Evolutionary conservation across 2,329 filamentous ascomycete species (phyloP).

Genomic region (Microascus cirrosus): DNA sequence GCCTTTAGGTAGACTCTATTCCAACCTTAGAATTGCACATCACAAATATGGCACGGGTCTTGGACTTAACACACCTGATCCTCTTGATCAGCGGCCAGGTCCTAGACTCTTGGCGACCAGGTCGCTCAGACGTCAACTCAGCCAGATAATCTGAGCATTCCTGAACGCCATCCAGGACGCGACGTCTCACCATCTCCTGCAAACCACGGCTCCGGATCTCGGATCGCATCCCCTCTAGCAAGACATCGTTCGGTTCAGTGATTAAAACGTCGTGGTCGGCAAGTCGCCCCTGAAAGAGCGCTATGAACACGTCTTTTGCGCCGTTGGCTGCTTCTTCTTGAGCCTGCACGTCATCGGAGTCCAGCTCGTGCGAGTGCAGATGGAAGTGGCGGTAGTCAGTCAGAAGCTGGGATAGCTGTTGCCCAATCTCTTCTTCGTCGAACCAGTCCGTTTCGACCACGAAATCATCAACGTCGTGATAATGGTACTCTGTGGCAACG

Average conservation of each 20-base stretch:
- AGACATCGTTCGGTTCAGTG: neutral
- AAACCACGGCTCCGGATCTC: neutral
- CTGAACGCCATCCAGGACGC: conserved; percentile 2
- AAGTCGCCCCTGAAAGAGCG: conserved; percentile 21
- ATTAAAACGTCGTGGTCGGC: conserved; percentile 11
- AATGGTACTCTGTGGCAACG: conserved; percentile 33
- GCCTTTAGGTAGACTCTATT: conserved; percentile 30
- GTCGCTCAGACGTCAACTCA: conserved; percentile 23
- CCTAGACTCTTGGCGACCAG: conserved; percentile 9
- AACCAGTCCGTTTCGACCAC: conserved; percentile 22
- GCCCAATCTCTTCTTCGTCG: conserved; percentile 15
- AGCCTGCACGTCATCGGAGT: conserved; percentile 12
- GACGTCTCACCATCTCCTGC: neutral
- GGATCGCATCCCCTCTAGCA: neutral
- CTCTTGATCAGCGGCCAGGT: conserved; percentile 33
- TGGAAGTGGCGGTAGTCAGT: conserved; percentile 23
- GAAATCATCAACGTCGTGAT: conserved; percentile 19
- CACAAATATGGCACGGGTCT: neutral
- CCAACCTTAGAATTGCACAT: conserved; percentile 2
- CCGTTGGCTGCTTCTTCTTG: conserved; percentile 17
- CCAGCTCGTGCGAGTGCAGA: conserved; percentile 11
- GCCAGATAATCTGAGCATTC: conserved; percentile 22
- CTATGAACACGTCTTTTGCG: conserved; percentile 22
- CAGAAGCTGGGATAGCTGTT: conserved; percentile 23
- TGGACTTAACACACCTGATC: conserved; percentile 20